These are phyloP conservation scores for Tolypocladium amazonense DNA, from an alignment of 2,329 filamentous ascomycete species.

Conservation along the genomic window DNA sequence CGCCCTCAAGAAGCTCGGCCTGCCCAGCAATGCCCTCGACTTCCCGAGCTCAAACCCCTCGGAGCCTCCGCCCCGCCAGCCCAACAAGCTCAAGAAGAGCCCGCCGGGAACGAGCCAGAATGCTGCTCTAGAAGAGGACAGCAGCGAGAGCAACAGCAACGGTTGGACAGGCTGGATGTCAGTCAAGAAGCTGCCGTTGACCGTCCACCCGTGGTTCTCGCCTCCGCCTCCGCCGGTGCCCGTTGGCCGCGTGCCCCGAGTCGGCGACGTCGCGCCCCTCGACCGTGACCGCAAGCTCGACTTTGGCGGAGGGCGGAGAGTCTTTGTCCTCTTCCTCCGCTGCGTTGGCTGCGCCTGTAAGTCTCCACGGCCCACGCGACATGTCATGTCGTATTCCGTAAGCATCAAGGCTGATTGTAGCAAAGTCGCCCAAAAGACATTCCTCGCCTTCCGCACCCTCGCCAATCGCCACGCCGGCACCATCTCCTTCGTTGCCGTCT, in stretches of 20 bases:
- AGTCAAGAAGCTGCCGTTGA: conserved; percentile 37
- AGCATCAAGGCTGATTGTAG: background rate
- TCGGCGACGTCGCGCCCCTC: conserved; percentile 36
- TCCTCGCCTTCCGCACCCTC: conserved; percentile 43
- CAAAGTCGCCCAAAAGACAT: conserved; percentile 45
- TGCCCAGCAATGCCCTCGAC: conserved; percentile 39
- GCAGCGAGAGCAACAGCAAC: conserved; percentile 13
- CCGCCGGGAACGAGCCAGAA: conserved; percentile 12
- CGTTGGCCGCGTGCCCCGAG: conserved; percentile 31
- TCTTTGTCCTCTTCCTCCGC: conserved; percentile 40
- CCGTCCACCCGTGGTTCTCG: conserved; percentile 42
- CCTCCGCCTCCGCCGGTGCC: conserved; percentile 39
- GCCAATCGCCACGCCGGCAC: conserved; percentile 37
- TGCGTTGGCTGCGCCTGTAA: conserved; percentile 46
- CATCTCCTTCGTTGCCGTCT: conserved; percentile 46
- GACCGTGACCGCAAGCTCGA: conserved; percentile 34
- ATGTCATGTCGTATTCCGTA: no score
- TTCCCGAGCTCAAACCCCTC: conserved; percentile 17
- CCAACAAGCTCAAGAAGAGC: conserved; percentile 19
- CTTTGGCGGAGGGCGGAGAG: conserved; percentile 31
- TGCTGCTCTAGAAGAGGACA: conserved; percentile 10
- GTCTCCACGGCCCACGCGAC: conserved; percentile 11
- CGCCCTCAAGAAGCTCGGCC: conserved; percentile 45
- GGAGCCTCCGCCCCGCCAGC: conserved; percentile 8
- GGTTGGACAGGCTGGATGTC: conserved; percentile 38